phyloP scores from a whole-genome alignment of 208 protist species.

The Blastocrithidia nonstop region DNA sequence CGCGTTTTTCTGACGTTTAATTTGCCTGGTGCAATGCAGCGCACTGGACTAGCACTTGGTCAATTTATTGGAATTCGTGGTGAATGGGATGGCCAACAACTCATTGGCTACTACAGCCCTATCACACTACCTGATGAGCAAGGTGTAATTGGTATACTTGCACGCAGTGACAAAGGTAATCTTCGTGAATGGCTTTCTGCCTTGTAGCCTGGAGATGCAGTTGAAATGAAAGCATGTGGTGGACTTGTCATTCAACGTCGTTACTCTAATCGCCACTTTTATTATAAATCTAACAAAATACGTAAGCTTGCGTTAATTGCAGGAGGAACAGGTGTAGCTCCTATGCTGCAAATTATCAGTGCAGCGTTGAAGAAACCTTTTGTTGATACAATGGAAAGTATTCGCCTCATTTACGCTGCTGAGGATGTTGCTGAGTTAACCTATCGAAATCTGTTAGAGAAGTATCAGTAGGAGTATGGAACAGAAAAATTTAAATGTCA shows the following conservation, averaged over 20 bases:
- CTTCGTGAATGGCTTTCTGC: constrained; percentile 37
- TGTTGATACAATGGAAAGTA: constrained; percentile 27
- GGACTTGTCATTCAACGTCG: constrained; percentile 10
- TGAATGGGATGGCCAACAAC: constrained; percentile 11
- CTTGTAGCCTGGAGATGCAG: constrained; percentile 42
- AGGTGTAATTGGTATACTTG: constrained; percentile 16
- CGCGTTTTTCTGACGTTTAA: constrained; percentile 56
- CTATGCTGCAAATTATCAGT: constrained; percentile 84
- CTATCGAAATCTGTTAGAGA: constrained; percentile 31
- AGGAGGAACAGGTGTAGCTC: constrained; percentile 76
- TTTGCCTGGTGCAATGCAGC: constrained; percentile 47
- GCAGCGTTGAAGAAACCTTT: constrained; percentile 62
- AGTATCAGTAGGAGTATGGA: constrained; percentile 22
- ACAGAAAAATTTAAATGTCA: constrained; percentile 34
- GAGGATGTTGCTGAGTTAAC: constrained; percentile 44
- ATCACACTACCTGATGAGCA: constrained; percentile 54
- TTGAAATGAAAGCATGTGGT: constrained; percentile 66
- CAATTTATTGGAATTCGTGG: constrained; percentile 50
- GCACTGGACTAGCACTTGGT: constrained; percentile 38
- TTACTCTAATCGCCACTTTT: too few species aligned
- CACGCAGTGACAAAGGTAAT: neutral
- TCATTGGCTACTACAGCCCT: constrained; percentile 44
- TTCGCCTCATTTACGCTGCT: constrained; percentile 54
- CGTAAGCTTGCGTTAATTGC: constrained; percentile 48
- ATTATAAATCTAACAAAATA: too few species aligned